Base-by-base conservation (phyloP, 208 protist genomes). In the Crithidia expoeki region DNA sequence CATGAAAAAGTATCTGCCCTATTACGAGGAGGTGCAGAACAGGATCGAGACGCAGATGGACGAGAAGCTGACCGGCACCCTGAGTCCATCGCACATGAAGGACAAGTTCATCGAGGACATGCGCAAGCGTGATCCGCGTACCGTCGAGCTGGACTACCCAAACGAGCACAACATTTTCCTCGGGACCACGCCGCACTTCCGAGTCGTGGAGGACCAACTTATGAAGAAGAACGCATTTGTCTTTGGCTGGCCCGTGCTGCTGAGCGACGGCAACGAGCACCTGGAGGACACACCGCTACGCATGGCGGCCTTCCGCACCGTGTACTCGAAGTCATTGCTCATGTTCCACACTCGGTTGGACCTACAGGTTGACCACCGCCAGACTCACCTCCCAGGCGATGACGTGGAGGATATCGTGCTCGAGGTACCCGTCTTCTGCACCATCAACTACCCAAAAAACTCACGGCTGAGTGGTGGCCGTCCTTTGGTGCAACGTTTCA, bases 191-290 rank as follows among this genome's bases (percentile, higher is more conserved):
- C 72, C 90, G 14, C 88, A 95, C 72, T 95, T 95, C 74, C 83
- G 88, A 6, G 59, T 93, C 12, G 63, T 92, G 16, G 91, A 97
- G 72, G 86, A 95, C 61, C 67, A 69, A 6, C 72, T 95, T 59
- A 93, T 97, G 86, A 96, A 96, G 73, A 83, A 72, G 21, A 98
- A 97, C 66, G 81, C 95, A 1, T 98, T 96, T 76, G 79, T 98
- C 19, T 98, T 97, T 81, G 91, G 90, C 11, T 97, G 92, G 90
- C 95, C 95, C 11, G 61, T 97, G 25, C 58, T 98, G 46, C 73
- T 96, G 57, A 94, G 92, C 57, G 89, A 95, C 53, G 89, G 89
- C 17, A 97, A 97, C 72, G 74, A 89, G 52, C 72, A 92, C 64
- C 73, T 95, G 44, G 80, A 96, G 47, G 90, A 92, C 50, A 93